Percentiles rank a stretch among this genome's conserved stretches.
Evolutionary conservation across 176 grass and related monocot genomes (phyloP).

Genomic region (Hsuehochloa calcarea): DNA sequence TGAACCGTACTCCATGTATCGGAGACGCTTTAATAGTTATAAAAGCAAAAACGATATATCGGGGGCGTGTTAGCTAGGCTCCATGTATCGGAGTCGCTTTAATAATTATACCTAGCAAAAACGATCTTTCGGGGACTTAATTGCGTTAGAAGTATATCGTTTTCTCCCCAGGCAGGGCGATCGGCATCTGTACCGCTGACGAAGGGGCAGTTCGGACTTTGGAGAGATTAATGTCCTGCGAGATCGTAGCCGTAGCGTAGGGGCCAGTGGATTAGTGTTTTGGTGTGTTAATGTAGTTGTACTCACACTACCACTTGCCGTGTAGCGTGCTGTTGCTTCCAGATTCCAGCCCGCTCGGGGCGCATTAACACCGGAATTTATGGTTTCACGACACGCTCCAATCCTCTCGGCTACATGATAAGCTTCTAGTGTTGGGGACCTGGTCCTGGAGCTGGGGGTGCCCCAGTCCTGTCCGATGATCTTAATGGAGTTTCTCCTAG

Average conservation of each 20-base stretch:
- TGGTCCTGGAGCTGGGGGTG: neutral
- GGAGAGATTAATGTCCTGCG: neutral
- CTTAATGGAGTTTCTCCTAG: neutral
- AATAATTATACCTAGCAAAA: neutral
- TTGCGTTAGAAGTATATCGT: conserved; percentile 17
- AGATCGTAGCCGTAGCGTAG: too few relatives aligned
- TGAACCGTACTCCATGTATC: neutral
- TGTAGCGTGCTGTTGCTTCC: neutral
- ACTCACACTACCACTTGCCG: neutral
- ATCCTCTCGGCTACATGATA: neutral
- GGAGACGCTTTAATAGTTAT: neutral
- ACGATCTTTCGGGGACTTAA: neutral
- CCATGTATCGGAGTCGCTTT: neutral
- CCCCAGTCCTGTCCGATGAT: neutral
- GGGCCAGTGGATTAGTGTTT: neutral
- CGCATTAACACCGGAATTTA: neutral
- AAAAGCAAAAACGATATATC: neutral
- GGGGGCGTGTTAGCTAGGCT: neutral
- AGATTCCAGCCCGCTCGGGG: neutral
- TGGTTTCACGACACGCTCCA: neutral
- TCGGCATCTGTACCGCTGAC: conserved; percentile 4
- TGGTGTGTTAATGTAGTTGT: too few relatives aligned
- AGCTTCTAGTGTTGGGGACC: neutral
- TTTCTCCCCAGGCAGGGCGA: neutral
- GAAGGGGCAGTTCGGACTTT: neutral